Conservation (phyloP, 495 filamentous ascomycete genomes). For the Penicillium fimorum region DNA sequence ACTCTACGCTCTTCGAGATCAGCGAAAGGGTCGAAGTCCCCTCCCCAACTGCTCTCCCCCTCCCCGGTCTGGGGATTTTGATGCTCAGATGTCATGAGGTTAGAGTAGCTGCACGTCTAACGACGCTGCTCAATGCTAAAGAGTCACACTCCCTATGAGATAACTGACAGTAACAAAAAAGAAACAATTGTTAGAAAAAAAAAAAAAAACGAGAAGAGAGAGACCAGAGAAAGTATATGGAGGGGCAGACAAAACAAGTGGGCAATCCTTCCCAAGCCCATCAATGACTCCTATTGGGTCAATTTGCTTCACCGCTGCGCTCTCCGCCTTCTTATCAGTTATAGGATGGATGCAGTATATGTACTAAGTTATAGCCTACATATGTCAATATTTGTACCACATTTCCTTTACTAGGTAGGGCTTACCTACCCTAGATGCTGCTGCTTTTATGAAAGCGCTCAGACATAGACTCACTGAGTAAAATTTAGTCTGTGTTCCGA, state of each 20-base stretch:
- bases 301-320: neutral
- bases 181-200: neutral
- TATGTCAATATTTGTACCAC: no score
- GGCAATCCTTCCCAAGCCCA: slow-evolving; percentile 1
- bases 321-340: neutral
- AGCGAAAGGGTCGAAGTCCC: slow-evolving; percentile 58
- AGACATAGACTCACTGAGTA: no score
- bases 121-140: neutral
- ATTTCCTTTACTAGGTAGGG: no score
- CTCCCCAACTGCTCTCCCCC: slow-evolving; percentile 49
- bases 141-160: neutral
- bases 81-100: slow-evolving; percentile 22
- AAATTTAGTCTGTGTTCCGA: no score
- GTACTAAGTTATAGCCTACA: neutral
- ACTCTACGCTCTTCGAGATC: slow-evolving; percentile 76
- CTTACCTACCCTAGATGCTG: no score
- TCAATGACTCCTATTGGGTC: slow-evolving; percentile 1
- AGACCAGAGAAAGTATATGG: slow-evolving; percentile 8
- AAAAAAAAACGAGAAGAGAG: neutral
- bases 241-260: slow-evolving; percentile 15
- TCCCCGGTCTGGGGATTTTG: slow-evolving; percentile 22
- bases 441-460: no score
- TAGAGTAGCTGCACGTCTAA: neutral
- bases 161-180: neutral
- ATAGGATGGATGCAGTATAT: neutral